A percentile compares a stretch with the other conserved stretches of the same genome.
Conservation (phyloP, 2,329 filamentous ascomycete genomes). For the Fusarium sp. region DNA sequence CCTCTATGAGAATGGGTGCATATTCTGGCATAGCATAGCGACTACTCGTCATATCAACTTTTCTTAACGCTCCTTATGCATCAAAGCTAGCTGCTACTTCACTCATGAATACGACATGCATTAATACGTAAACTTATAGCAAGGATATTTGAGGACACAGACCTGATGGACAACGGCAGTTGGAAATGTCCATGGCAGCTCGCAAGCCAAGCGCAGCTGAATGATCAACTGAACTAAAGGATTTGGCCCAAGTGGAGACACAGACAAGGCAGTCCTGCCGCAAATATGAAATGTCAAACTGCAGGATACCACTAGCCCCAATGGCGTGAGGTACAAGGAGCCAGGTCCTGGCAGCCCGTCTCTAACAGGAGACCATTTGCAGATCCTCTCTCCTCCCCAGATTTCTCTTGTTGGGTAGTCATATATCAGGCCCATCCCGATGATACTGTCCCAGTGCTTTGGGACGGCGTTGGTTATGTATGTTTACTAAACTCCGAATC, state of each 20-base stretch:
- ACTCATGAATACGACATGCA: too few relatives aligned
- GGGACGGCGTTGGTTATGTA: not conserved
- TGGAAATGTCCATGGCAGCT: too few relatives aligned
- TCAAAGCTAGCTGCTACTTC: too few relatives aligned
- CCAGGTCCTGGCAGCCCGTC: not conserved
- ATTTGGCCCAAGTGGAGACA: not conserved
- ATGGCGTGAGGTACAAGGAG: constrained; percentile 10
- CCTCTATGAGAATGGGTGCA: too few relatives aligned
- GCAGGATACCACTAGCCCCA: not conserved
- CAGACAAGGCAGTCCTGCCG: not conserved
- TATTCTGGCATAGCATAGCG: too few relatives aligned
- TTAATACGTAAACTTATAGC: too few relatives aligned
- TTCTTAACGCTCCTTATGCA: too few relatives aligned
- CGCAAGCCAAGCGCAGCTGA: not conserved
- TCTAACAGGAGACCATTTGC: not conserved
- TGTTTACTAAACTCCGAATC: not conserved
- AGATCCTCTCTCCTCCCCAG: not conserved
- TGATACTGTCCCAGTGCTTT: not conserved
- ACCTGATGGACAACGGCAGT: too few relatives aligned
- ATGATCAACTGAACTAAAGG: not conserved
- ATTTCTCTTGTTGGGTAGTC: too few relatives aligned
- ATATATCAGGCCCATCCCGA: not conserved
- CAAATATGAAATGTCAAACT: not conserved
- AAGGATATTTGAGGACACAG: too few relatives aligned
- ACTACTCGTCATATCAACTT: too few relatives aligned